These are phyloP conservation scores for Magnaporthiopsis rhizophila DNA, from an alignment of 2,329 filamentous ascomycete genomes.

Conservation along the genomic window DNA sequence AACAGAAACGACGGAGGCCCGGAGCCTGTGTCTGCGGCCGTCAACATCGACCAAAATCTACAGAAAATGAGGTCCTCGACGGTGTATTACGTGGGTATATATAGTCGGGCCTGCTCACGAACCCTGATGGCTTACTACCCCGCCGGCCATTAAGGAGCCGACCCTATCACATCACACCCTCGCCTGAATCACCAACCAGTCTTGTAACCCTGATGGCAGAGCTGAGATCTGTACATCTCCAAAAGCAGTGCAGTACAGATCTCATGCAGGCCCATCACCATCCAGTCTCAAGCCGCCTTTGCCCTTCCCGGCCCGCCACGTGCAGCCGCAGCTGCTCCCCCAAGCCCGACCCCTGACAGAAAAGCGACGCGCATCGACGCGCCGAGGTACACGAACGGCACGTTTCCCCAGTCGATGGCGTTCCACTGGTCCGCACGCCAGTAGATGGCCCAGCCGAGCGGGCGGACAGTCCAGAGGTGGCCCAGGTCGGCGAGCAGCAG, in stretches of 20 bases:
- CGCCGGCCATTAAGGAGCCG: no score
- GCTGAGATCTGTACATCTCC: neutral
- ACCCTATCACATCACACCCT: neutral
- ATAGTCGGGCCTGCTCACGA: neutral
- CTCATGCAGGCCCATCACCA: neutral
- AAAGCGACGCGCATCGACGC: conserved; percentile 53
- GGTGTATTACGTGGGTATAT: neutral
- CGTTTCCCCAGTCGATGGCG: conserved; percentile 59
- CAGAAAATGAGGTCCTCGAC: neutral
- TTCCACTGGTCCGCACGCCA: conserved; percentile 57
- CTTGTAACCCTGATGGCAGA: neutral
- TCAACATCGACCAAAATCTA: neutral
- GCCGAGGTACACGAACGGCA: conserved; percentile 62
- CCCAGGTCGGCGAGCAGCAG: conserved; percentile 70
- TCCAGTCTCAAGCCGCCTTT: neutral
- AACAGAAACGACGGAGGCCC: neutral
- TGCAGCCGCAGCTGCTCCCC: conserved; percentile 7
- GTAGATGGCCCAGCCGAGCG: conserved; percentile 54
- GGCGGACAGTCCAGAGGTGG: conserved; percentile 59
- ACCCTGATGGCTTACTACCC: neutral
- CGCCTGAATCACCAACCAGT: neutral
- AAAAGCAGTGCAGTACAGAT: neutral
- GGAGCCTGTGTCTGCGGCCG: neutral
- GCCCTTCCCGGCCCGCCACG: neutral
- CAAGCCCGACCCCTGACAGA: conserved; percentile 46